These are phyloP conservation scores for Phialemonium atrogriseum DNA, from an alignment of 2,329 filamentous ascomycete genomes.

Conservation along the genomic window DNA sequence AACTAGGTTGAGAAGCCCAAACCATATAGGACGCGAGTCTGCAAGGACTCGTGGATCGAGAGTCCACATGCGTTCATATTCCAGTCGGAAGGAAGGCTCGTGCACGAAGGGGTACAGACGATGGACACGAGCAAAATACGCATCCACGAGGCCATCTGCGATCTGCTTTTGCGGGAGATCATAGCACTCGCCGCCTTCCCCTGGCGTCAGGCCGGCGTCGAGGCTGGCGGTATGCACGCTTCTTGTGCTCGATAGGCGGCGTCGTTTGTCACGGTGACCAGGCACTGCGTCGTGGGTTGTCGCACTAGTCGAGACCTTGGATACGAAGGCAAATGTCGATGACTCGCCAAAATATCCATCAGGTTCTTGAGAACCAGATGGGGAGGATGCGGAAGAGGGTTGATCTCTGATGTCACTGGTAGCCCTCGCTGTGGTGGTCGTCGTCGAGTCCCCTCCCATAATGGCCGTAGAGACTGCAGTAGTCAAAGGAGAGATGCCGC, in stretches of 20 bases:
- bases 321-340: slow-evolving; percentile 7
- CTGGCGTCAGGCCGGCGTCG: not conserved
- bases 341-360: slow-evolving; percentile 8
- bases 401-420: slow-evolving; percentile 1
- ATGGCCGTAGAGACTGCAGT: not conserved
- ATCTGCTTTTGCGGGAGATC: slow-evolving; percentile 4
- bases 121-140: slow-evolving; percentile 7
- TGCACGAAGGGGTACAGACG: slow-evolving; percentile 7
- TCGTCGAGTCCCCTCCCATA: not conserved
- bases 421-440: not conserved
- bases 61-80: slow-evolving; percentile 6
- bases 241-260: slow-evolving; percentile 4
- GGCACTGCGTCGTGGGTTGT: not conserved
- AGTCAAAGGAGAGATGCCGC: not conserved
- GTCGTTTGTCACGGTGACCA: slow-evolving; percentile 2
- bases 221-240: slow-evolving; percentile 1
- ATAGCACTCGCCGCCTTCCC: not conserved
- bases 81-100: slow-evolving; percentile 5
- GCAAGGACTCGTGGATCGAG: not conserved
- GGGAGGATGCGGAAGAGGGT: not conserved
- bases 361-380: slow-evolving; percentile 5
- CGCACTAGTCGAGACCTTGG: slow-evolving; percentile 3
- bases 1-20: slow-evolving; percentile 6
- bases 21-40: slow-evolving; percentile 3
- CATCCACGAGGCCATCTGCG: slow-evolving; percentile 5